Evolutionary conservation across 1,284 basidiomycete genomes (phyloP).

Genomic region (Paramarasmius palmivorus): DNA sequence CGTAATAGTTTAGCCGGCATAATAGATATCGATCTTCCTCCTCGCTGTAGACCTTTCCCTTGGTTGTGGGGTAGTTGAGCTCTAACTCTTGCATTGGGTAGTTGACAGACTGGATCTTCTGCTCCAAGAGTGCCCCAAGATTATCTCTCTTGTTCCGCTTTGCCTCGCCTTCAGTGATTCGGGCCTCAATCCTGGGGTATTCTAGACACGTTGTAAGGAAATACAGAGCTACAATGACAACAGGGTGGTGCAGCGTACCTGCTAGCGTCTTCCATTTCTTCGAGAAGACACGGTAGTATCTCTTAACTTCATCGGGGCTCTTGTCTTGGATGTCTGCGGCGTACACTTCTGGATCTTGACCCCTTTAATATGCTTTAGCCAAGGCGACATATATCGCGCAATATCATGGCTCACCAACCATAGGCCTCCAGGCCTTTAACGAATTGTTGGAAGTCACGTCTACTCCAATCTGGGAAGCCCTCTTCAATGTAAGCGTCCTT

Average conservation of each 20-base stretch:
- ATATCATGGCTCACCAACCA: conserved; percentile 64
- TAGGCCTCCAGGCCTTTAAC: conserved; percentile 81
- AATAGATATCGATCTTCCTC: conserved; percentile 97
- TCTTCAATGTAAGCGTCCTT: conserved; percentile 80
- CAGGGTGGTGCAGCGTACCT: conserved; percentile 42
- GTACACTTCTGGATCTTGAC: conserved; percentile 74
- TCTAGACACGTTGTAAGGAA: conserved; percentile 47
- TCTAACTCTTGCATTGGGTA: conserved; percentile 96
- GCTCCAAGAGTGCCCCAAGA: conserved; percentile 73
- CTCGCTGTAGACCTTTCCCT: conserved; percentile 94
- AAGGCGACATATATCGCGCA: background rate
- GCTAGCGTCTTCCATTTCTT: conserved; percentile 87
- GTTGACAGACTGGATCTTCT: conserved; percentile 80
- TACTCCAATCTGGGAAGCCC: conserved; percentile 90
- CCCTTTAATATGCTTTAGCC: conserved; percentile 41
- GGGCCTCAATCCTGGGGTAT: conserved; percentile 77
- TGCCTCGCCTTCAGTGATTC: conserved; percentile 82
- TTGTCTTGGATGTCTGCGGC: conserved; percentile 89
- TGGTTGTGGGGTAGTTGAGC: conserved; percentile 91
- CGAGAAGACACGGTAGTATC: conserved; percentile 88
- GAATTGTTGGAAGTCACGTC: conserved; percentile 93
- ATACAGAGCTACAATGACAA: background rate
- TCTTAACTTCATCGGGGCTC: conserved; percentile 76
- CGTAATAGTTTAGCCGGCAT: conserved; percentile 90
- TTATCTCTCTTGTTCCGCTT: conserved; percentile 87